Conservation (phyloP, 768 basidiomycete genomes). For the Cystofilobasidium macerans region DNA sequence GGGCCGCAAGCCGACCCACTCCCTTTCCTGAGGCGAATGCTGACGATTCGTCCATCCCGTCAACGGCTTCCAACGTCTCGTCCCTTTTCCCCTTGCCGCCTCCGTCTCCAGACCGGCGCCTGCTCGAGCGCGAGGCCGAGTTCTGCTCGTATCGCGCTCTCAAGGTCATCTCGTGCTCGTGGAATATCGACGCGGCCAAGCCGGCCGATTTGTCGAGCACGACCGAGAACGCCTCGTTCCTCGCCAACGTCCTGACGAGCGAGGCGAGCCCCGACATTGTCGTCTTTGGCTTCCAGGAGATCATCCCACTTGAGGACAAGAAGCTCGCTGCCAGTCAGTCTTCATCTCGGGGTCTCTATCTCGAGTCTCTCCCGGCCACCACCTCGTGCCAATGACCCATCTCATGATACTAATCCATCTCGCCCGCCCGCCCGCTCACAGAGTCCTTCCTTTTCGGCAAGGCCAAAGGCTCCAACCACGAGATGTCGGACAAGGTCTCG, state of each 20-base stretch:
- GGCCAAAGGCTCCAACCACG: conserved; percentile 53
- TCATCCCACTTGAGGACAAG: conserved; percentile 87
- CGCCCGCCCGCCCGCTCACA: conserved; percentile 3
- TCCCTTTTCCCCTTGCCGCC: conserved; percentile 5
- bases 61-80: neutral
- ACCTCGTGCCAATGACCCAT: too few relatives aligned
- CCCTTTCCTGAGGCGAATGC: too few relatives aligned
- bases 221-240: conserved; percentile 63
- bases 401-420: too few relatives aligned
- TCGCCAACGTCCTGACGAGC: conserved; percentile 63
- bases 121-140: conserved; percentile 59
- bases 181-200: conserved; percentile 84
- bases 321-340: conserved; percentile 66
- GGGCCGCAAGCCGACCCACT: neutral
- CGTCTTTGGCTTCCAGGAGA: conserved; percentile 87
- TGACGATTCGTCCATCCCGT: neutral
- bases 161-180: conserved; percentile 68
- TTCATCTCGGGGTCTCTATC: too few relatives aligned
- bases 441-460: conserved; percentile 74
- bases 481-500: conserved; percentile 70
- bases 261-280: conserved; percentile 76
- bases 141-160: conserved; percentile 72
- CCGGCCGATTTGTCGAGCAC: conserved; percentile 60
- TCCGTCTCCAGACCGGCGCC: conserved; percentile 52
- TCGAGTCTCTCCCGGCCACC: neutral